Percentiles rank a stretch among this genome's conserved stretches.
phyloP scores from a whole-genome alignment of 345 rosid genomes.

The Theobroma cacao region DNA sequence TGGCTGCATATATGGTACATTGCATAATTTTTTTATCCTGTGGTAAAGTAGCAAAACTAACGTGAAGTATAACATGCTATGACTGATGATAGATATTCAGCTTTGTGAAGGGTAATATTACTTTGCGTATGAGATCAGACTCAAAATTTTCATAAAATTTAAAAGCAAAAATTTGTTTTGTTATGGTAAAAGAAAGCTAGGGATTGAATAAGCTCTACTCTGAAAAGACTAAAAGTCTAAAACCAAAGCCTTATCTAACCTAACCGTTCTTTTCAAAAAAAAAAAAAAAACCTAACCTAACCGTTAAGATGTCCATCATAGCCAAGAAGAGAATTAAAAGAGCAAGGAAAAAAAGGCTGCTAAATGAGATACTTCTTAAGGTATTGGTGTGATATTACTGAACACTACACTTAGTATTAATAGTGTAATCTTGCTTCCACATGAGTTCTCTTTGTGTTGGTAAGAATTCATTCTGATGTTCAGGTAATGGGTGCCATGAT shows the following conservation, averaged over 20 bases:
- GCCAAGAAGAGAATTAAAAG: not conserved
- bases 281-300: too few relatives aligned
- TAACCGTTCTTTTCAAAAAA: too few relatives aligned
- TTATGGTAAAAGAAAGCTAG: not conserved
- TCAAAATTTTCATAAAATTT: not conserved
- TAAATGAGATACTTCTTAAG: not conserved
- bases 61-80: not conserved
- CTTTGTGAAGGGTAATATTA: not conserved
- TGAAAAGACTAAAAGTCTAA: not conserved
- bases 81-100: not conserved
- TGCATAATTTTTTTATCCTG: not conserved
- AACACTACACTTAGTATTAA: not conserved
- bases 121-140: not conserved
- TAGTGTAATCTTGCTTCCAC: not conserved
- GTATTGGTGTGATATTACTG: too few relatives aligned
- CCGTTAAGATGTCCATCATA: not conserved
- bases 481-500: not conserved
- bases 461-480: not conserved
- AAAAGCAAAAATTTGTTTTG: not conserved
- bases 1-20: conserved; percentile 87
- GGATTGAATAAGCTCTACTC: not conserved
- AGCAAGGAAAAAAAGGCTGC: not conserved
- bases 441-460: not conserved
- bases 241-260: not conserved
- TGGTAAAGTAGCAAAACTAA: not conserved